Evolutionary conservation across 2,329 filamentous ascomycete species (phyloP).

Genomic region (Fusarium compactum): DNA sequence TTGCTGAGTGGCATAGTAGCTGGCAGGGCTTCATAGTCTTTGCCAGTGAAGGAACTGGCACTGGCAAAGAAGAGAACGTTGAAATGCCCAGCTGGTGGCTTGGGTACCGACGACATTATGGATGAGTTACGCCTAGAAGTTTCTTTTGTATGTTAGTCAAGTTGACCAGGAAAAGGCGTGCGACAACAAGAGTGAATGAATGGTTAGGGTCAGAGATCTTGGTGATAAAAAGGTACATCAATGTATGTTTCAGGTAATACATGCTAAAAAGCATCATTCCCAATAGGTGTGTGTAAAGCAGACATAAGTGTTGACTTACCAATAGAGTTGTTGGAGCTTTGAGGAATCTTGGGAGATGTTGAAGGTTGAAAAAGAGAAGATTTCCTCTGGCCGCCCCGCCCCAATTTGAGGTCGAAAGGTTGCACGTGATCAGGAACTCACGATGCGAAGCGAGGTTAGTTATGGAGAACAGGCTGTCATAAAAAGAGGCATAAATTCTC

Average conservation of each 20-base stretch:
- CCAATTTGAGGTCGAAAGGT: conserved; percentile 31
- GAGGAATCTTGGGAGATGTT: conserved; percentile 19
- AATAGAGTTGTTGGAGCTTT: conserved; percentile 33
- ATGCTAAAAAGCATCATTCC: conserved; percentile 69
- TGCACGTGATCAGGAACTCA: conserved; percentile 29
- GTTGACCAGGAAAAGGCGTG: not conserved
- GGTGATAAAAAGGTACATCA: conserved; percentile 74
- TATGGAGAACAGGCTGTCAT: conserved; percentile 20
- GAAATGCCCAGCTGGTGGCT: conserved; percentile 74
- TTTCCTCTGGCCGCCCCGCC: conserved; percentile 33
- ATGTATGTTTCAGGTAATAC: conserved; percentile 68
- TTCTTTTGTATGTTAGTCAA: conserved; percentile 41
- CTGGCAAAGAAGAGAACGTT: conserved; percentile 85
- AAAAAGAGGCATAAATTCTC: conserved; percentile 9
- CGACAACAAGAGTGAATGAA: conserved; percentile 19
- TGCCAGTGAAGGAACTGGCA: conserved; percentile 77
- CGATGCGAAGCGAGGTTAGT: conserved; percentile 30
- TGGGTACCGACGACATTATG: conserved; percentile 55
- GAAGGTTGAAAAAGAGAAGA: conserved; percentile 19
- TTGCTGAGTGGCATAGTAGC: conserved; percentile 73
- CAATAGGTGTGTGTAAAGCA: conserved; percentile 21
- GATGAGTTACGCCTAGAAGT: conserved; percentile 7
- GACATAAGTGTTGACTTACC: conserved; percentile 50
- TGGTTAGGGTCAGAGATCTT: conserved; percentile 74
- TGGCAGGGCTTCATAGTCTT: conserved; percentile 72